These are phyloP conservation scores for Nothopassalora personata DNA, from an alignment of 2,329 filamentous ascomycete genomes.

Conservation along the genomic window DNA sequence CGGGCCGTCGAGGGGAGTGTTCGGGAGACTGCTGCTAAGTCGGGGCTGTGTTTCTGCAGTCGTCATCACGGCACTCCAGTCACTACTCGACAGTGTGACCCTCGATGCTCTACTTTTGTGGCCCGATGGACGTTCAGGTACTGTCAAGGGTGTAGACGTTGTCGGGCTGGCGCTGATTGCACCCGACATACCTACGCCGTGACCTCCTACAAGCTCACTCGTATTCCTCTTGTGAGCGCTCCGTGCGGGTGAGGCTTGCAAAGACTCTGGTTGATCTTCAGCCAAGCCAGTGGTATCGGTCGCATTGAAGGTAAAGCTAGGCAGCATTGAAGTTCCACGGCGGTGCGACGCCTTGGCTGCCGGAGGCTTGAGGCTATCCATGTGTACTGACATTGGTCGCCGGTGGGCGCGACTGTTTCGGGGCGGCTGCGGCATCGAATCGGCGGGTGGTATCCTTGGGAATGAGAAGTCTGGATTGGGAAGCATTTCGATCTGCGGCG, in stretches of 20 bases:
- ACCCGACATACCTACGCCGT: conserved; percentile 45
- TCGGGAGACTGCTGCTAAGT: conserved; percentile 29
- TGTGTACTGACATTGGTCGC: conserved; percentile 32
- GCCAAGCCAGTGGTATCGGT: conserved; percentile 34
- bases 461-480: conserved; percentile 48
- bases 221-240: conserved; percentile 62
- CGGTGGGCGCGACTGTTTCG: conserved; percentile 9
- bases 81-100: conserved; percentile 64
- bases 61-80: conserved; percentile 64
- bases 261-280: conserved; percentile 27
- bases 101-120: conserved; percentile 37
- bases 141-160: conserved; percentile 42
- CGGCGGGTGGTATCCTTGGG: conserved; percentile 35
- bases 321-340: conserved; percentile 33
- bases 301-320: conserved; percentile 48
- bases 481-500: conserved; percentile 37
- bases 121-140: background rate
- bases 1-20: conserved; percentile 32
- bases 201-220: conserved; percentile 82
- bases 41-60: conserved; percentile 31
- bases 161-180: conserved; percentile 65
- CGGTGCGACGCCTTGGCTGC: conserved; percentile 31
- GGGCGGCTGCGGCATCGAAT: conserved; percentile 18
- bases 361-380: conserved; percentile 32
- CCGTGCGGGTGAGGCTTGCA: conserved; percentile 46